These are phyloP conservation scores for Babesia divergens DNA, from an alignment of 169 alveolate genomes.

Conservation along the genomic window DNA sequence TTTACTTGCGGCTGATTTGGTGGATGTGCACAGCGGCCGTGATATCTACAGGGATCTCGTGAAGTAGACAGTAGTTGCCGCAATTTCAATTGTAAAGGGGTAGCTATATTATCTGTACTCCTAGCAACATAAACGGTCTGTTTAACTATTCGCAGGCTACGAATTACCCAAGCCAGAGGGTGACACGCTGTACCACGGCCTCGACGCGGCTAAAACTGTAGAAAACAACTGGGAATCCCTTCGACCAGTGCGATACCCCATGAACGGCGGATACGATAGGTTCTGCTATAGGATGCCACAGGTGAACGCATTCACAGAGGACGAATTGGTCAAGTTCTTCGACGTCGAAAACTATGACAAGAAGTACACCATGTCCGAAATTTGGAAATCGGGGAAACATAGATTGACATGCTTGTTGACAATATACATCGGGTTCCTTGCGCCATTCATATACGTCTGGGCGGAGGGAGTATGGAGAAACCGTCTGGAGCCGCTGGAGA, in stretches of 20 bases:
- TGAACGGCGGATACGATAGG: conserved; percentile 73
- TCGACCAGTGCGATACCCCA: conserved; percentile 62
- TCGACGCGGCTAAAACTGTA: conserved; percentile 71
- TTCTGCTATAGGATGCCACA: conserved; percentile 72
- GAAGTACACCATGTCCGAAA: conserved; percentile 54
- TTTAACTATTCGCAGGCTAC: conserved; percentile 17
- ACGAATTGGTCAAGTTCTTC: conserved; percentile 71
- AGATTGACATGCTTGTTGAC: conserved; percentile 44
- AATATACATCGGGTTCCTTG: conserved; percentile 41
- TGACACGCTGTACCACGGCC: conserved; percentile 68
- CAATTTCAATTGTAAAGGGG: neutral
- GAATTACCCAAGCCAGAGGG: conserved; percentile 60
- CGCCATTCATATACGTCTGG: conserved; percentile 51
- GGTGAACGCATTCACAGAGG: conserved; percentile 74
- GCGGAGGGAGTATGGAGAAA: conserved; percentile 65
- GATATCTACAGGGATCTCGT: neutral
- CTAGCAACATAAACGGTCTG: neutral
- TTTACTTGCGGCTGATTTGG: neutral
- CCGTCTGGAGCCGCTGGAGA: conserved; percentile 74
- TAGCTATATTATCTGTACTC: neutral
- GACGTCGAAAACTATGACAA: conserved; percentile 62
- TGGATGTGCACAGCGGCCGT: neutral
- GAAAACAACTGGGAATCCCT: conserved; percentile 69
- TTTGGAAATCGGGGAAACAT: conserved; percentile 69
- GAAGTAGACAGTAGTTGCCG: neutral